Evolutionary conservation across 2,329 filamentous ascomycete species (phyloP).

Genomic region (Stemphylium beticola): DNA sequence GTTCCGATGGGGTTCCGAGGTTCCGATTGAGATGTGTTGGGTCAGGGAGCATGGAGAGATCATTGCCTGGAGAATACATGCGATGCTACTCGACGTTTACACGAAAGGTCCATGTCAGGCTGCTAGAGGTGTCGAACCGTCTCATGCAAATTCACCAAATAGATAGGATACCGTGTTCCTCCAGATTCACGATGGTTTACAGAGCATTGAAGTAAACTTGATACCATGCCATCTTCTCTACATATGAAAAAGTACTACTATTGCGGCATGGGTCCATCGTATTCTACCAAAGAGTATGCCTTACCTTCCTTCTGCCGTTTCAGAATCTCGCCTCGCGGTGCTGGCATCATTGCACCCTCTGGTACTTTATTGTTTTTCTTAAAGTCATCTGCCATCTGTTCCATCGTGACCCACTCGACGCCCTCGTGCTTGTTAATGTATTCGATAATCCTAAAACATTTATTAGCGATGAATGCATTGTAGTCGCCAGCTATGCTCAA

Average conservation of each 20-base stretch:
- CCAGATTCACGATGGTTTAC: too few relatives aligned
- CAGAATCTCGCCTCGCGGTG: slow-evolving; percentile 60
- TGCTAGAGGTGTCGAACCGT: too few relatives aligned
- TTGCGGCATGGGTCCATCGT: slow-evolving; percentile 23
- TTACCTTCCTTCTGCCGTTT: slow-evolving; percentile 49
- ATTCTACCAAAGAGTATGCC: slow-evolving; percentile 31
- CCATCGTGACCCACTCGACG: slow-evolving; percentile 73
- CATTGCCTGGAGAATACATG: too few relatives aligned
- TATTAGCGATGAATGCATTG: neutral
- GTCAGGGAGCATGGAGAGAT: too few relatives aligned
- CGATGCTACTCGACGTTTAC: too few relatives aligned
- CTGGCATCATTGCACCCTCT: slow-evolving; percentile 66
- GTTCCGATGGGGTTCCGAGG: slow-evolving; percentile 3
- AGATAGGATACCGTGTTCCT: too few relatives aligned
- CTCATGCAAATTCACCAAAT: too few relatives aligned
- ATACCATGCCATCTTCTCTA: neutral
- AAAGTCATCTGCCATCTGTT: slow-evolving; percentile 74
- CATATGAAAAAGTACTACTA: neutral
- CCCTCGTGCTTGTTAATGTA: slow-evolving; percentile 69
- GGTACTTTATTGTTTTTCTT: slow-evolving; percentile 68
- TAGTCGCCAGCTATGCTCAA: neutral
- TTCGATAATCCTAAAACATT: slow-evolving; percentile 62
- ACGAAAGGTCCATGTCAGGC: accelerated
- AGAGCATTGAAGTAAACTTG: too few relatives aligned
- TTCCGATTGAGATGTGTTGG: slow-evolving; percentile 10